Evolutionary conservation across 371 early-diverging fungal genomes (phyloP).

Genomic region (Mucor racemosus): DNA sequence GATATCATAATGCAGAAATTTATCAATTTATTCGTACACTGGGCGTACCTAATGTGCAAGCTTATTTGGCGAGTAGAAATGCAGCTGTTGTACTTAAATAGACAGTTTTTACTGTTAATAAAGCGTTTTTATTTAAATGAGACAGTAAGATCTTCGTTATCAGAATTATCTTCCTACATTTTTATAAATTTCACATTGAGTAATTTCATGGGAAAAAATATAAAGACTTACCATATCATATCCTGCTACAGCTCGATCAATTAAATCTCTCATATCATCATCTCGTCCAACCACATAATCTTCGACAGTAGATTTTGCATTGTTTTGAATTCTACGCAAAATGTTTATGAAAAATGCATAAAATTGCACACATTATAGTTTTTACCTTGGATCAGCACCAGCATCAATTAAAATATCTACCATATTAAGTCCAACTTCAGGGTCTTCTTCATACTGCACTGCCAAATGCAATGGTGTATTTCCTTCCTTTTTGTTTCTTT

Average conservation of each 20-base stretch:
- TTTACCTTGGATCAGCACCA: slow-evolving; percentile 61
- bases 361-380: neutral
- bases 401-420: slow-evolving; percentile 56
- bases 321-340: slow-evolving; percentile 31
- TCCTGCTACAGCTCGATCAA: slow-evolving; percentile 31
- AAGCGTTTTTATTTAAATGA: slow-evolving; percentile 6
- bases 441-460: slow-evolving; percentile 56
- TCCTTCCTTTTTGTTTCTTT: slow-evolving; percentile 52
- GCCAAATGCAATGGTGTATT: slow-evolving; percentile 74
- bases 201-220: neutral
- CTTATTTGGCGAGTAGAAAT: slow-evolving; percentile 78
- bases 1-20: slow-evolving; percentile 84
- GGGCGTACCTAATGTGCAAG: slow-evolving; percentile 80
- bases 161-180: slow-evolving; percentile 15
- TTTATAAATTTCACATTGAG: neutral
- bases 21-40: slow-evolving; percentile 78
- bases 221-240: slow-evolving; percentile 31
- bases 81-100: slow-evolving; percentile 78
- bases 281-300: slow-evolving; percentile 22
- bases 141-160: slow-evolving; percentile 24
- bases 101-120: neutral
- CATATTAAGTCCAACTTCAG: slow-evolving; percentile 58
- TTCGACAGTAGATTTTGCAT: slow-evolving; percentile 23
- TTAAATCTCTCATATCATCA: slow-evolving; percentile 40
- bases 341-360: neutral